Percentiles rank a stretch among this genome's conserved stretches.
phyloP scores from a whole-genome alignment of 2,329 filamentous ascomycete genomes.

The Capronia epimyces region DNA sequence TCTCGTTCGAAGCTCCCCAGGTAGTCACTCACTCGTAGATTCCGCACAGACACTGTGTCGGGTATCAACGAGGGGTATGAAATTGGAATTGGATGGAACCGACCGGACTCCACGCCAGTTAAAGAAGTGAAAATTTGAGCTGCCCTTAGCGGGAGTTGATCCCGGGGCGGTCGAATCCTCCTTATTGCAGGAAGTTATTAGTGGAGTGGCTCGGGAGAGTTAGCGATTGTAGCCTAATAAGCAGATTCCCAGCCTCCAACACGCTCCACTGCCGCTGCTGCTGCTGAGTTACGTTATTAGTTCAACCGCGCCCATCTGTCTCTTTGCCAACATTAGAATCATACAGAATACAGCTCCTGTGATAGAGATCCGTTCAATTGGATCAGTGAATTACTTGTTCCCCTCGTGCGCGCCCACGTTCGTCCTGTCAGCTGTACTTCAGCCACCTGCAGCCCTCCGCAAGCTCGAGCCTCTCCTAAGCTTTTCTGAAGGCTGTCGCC shows the following conservation, averaged over 20 bases:
- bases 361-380: neutral
- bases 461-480: conserved; percentile 27
- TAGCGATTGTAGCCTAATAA: neutral
- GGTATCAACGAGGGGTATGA: neutral
- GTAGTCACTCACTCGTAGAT: too few relatives aligned
- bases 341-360: neutral
- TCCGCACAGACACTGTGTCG: too few relatives aligned
- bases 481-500: conserved; percentile 21
- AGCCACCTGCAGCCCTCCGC: conserved; percentile 21
- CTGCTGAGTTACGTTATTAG: neutral
- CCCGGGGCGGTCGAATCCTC: neutral
- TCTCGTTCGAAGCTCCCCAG: too few relatives aligned
- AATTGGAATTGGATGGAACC: neutral
- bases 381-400: neutral
- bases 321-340: neutral
- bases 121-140: neutral
- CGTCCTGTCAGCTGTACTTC: neutral
- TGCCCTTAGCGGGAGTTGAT: neutral
- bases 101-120: neutral
- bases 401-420: neutral
- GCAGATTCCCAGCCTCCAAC: neutral
- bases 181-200: too few relatives aligned
- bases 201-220: neutral
- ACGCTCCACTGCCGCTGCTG: neutral
- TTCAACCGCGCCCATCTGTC: neutral